Conservation (phyloP, 1,139 yeast species). For the Lodderomyces parapsilosis region DNA sequence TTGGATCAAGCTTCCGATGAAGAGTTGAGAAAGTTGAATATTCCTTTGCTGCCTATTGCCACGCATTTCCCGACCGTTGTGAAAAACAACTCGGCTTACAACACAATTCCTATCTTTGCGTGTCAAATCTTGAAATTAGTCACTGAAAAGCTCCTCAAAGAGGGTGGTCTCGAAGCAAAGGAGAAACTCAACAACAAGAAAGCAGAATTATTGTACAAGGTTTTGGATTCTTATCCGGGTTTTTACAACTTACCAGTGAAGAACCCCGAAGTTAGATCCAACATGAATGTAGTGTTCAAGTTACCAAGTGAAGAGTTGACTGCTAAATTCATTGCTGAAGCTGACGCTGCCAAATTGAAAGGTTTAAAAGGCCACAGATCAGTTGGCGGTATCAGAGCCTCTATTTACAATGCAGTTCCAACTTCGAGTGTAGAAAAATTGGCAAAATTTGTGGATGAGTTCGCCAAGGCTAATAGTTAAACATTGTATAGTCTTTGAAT, state of each 20-base stretch:
- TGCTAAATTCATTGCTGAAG: conserved; percentile 60
- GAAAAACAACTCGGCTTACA: conserved; percentile 86
- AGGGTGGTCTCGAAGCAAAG: conserved; percentile 59
- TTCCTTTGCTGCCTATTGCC: conserved; percentile 86
- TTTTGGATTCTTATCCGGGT: conserved; percentile 63
- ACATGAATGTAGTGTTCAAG: conserved; percentile 93
- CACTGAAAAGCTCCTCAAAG: conserved; percentile 54
- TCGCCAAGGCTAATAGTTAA: conserved; percentile 41
- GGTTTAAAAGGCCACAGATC: conserved; percentile 96
- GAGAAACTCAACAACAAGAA: conserved; percentile 58
- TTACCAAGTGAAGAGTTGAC: conserved; percentile 63
- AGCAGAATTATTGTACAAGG: conserved; percentile 59
- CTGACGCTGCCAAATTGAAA: conserved; percentile 48
- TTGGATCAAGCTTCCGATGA: conserved; percentile 67
- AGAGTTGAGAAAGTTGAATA: conserved; percentile 53
- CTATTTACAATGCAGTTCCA: conserved; percentile 84
- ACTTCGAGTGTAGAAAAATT: conserved; percentile 61
- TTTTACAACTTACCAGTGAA: conserved; percentile 69
- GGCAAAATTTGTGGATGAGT: conserved; percentile 58
- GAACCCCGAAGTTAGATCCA: conserved; percentile 58
- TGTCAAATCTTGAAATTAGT: conserved; percentile 83
- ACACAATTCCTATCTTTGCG: conserved; percentile 92
- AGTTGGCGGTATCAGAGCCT: conserved; percentile 95
- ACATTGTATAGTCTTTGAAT: no score
- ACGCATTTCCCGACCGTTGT: conserved; percentile 85